These are phyloP conservation scores for Emydomyces testavorans DNA, from an alignment of 2,329 filamentous ascomycete species.

Conservation along the genomic window DNA sequence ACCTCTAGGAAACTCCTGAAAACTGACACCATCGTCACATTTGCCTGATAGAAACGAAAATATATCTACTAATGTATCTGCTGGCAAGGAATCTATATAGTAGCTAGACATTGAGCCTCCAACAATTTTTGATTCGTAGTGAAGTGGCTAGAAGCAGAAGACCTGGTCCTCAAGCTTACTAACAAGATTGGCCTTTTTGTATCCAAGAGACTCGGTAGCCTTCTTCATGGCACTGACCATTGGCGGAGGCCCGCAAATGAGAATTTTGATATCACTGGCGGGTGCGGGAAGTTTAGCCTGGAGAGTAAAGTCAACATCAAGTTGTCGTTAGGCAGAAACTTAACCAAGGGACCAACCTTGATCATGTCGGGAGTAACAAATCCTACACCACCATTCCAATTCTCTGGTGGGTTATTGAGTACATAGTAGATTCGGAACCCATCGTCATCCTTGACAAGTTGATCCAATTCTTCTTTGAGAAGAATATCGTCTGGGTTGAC, in stretches of 20 bases:
- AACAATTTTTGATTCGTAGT: too few species aligned
- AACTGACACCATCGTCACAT: neutral
- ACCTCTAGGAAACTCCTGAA: neutral
- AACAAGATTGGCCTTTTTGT: constrained; percentile 81
- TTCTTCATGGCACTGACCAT: constrained; percentile 99
- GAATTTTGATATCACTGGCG: constrained; percentile 77
- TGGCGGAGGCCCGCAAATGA: constrained; percentile 88
- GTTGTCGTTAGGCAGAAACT: neutral
- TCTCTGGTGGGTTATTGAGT: constrained; percentile 85
- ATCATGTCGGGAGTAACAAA: constrained; percentile 97
- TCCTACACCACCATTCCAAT: constrained; percentile 83
- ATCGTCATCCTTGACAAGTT: constrained; percentile 62
- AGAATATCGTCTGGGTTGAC: constrained; percentile 88
- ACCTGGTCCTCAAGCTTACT: constrained; percentile 98
- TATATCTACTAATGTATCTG: too few species aligned
- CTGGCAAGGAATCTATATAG: constrained; percentile 2
- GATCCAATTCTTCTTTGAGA: constrained; percentile 80
- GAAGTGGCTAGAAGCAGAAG: constrained; percentile 66
- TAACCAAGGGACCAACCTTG: constrained; percentile 46
- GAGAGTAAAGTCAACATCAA: constrained; percentile 17
- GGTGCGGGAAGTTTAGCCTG: constrained; percentile 58
- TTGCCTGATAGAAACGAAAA: neutral
- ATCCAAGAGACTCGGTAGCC: constrained; percentile 76
- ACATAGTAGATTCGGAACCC: constrained; percentile 88
- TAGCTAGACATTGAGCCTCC: neutral